These are phyloP conservation scores for Gloeopeniophorella convolvens DNA, from an alignment of 768 basidiomycete species.

Conservation along the genomic window DNA sequence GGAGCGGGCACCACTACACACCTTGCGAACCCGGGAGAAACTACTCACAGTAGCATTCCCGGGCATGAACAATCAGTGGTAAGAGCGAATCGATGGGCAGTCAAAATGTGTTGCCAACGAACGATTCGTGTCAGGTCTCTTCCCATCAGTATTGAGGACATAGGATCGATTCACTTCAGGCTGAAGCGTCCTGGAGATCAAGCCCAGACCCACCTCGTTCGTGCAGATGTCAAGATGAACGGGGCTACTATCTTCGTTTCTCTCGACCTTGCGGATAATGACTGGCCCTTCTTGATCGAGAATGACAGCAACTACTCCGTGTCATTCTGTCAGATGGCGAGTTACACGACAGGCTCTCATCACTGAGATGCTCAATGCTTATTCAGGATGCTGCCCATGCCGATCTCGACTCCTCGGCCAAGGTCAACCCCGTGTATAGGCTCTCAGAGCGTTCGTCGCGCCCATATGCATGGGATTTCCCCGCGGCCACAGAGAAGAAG, in stretches of 20 bases:
- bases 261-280: constrained; percentile 55
- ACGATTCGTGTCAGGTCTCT: constrained; percentile 63
- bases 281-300: constrained; percentile 88
- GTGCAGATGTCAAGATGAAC: constrained; percentile 73
- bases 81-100: too few species aligned
- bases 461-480: constrained; percentile 91
- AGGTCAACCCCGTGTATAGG: constrained; percentile 45
- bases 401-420: constrained; percentile 39
- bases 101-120: constrained; percentile 9
- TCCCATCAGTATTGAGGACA: constrained; percentile 86
- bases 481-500: constrained; percentile 77
- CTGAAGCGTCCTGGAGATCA: constrained; percentile 39
- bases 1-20: constrained; percentile 60
- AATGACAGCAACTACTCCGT: constrained; percentile 77
- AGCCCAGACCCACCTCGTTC: constrained; percentile 49
- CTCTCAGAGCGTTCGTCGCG: constrained; percentile 47
- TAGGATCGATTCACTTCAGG: constrained; percentile 77
- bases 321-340: constrained; percentile 68
- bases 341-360: constrained; percentile 8
- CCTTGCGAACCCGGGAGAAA: constrained; percentile 61
- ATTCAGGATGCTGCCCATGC: constrained; percentile 28
- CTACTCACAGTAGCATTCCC: constrained; percentile 81
- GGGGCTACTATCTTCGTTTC: constrained; percentile 88
- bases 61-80: constrained; percentile 79
- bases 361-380: constrained; percentile 1